Base-by-base conservation (phyloP, 805 yeast genomes). In the Candida tallmaniae region DNA sequence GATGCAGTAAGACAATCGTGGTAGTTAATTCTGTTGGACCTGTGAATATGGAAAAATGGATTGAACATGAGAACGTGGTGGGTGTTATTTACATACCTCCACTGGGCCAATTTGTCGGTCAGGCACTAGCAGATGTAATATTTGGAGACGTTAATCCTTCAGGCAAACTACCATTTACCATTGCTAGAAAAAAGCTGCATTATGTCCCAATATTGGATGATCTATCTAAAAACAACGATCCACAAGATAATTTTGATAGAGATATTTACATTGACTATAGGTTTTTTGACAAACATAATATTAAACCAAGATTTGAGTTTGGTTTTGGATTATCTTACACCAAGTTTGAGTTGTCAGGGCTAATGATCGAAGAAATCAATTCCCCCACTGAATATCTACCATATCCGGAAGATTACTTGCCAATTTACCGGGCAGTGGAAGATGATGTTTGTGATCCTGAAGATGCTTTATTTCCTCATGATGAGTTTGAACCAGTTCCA, bases 71-170 rank as follows among this genome's bases (percentile, higher is more conserved):
- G 34, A 76, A 75, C 43, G 70, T 78, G 22, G 78, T 77, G 16
- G 82, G 71, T 1, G 78, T 78, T 2, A 37, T 79, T 10, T 74
- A 60, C 46, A 56, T 78, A 2, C 68, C 78, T 4, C 82, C 81
- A 4, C 61, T 74, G 34, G 83, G 83, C n/a, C 72, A 67, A 43
- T 68, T 59, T 48, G 65, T 68, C 26, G 85, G 83, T 1, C 60
- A 66, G 32, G 80, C 82, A 1, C 52, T 78, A 17, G 74, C 80
- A 2, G 78, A 76, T 26, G 67, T 76, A 0, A 48, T 78, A 13
- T 78, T 74, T 52, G 84, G 85, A 1, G 78, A 73, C 23, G 63
- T 59, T n/a, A 72, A 71, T 40, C 83, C 84, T 6, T 73, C 80
- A 23, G 85, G 84, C 4, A 66, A 71, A 40, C 60, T 79, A 23